Conservation (phyloP, 192 early-diverging fungal species). For the Backusella parvicylindrica region DNA sequence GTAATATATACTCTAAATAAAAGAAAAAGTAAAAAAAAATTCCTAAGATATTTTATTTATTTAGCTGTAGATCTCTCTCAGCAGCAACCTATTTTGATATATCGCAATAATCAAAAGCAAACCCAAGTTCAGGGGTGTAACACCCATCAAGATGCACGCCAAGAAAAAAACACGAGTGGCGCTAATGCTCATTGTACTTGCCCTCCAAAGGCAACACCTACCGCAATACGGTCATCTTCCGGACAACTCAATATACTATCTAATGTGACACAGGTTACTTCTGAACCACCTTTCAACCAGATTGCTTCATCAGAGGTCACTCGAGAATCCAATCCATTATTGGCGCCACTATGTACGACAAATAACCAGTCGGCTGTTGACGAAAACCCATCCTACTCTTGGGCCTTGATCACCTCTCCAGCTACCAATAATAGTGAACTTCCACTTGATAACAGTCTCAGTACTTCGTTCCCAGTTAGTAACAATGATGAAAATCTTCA, state of each 20-base stretch:
- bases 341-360: constrained; percentile 10
- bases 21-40: neutral
- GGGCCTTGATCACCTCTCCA: constrained; percentile 13
- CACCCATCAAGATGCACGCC: neutral
- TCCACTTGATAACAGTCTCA: neutral
- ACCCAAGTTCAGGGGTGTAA: neutral
- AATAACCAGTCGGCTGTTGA: neutral
- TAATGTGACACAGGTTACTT: neutral
- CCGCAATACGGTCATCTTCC: neutral
- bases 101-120: constrained; percentile 8
- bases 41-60: neutral
- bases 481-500: neutral
- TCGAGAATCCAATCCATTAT: neutral
- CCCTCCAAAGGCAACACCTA: neutral
- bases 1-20: constrained; percentile 1
- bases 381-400: constrained; percentile 2
- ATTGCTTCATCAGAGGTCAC: neutral
- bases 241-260: neutral
- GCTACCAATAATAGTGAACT: neutral
- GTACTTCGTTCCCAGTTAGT: neutral
- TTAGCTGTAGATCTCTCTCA: neutral
- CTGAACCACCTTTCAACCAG: neutral
- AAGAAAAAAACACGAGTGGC: constrained; percentile 5
- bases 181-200: constrained; percentile 3
- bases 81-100: neutral